Percentiles rank a stretch among this genome's conserved stretches.
Conservation (phyloP, 1,139 yeast genomes). For the Zhuliangozyma blackwelliae region DNA sequence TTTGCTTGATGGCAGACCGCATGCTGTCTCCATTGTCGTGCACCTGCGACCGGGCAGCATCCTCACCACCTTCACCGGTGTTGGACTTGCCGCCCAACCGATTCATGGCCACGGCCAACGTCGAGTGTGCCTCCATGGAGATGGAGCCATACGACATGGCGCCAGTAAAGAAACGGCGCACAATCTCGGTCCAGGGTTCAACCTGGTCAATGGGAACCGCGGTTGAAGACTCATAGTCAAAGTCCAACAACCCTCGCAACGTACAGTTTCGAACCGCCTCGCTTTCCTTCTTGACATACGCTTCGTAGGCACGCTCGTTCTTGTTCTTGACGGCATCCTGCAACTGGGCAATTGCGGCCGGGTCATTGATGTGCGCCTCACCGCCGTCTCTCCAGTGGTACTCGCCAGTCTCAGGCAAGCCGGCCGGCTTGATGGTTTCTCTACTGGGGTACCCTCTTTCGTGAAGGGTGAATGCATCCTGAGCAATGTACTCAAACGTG, state of each 20-base stretch:
- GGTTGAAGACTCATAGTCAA: conserved; percentile 66
- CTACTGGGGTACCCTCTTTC: conserved; percentile 88
- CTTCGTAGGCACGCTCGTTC: conserved; percentile 87
- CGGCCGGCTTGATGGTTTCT: conserved; percentile 63
- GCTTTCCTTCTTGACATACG: conserved; percentile 83
- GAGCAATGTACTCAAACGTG: conserved; percentile 92
- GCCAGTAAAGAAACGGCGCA: conserved; percentile 94
- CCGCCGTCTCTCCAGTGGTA: conserved; percentile 99
- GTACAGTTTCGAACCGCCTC: conserved; percentile 94
- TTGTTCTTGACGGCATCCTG: conserved; percentile 97
- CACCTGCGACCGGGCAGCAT: conserved; percentile 80
- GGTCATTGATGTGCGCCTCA: conserved; percentile 90
- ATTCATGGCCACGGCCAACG: conserved; percentile 98
- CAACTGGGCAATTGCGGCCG: conserved; percentile 88
- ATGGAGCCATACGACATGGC: conserved; percentile 99
- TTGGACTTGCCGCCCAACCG: conserved; percentile 95
- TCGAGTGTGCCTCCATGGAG: conserved; percentile 97
- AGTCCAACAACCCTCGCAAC: conserved; percentile 86
- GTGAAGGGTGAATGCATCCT: conserved; percentile 91
- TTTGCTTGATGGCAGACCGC: conserved; percentile 97
- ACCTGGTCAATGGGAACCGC: conserved; percentile 95
- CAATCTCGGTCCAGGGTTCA: conserved; percentile 99
- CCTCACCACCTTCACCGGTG: conserved; percentile 99
- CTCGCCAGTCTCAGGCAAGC: conserved; percentile 93
- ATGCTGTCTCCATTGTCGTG: conserved; percentile 89